Conservation (phyloP, 768 basidiomycete species). For the Leccinum subtestaceum region DNA sequence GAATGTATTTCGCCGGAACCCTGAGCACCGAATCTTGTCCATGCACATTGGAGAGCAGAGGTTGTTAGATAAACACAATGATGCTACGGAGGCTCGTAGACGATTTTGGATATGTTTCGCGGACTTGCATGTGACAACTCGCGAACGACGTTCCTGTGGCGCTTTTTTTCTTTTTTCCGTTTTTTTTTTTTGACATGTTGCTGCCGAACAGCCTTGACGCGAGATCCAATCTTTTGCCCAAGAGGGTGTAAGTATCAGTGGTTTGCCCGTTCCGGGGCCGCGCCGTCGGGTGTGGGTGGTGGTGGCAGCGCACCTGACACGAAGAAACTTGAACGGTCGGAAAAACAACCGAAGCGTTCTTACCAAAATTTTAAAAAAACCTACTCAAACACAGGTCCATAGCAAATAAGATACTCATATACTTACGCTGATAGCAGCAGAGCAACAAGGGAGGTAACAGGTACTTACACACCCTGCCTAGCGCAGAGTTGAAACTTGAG, state of each 20-base stretch:
- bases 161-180: slow-evolving; percentile 3
- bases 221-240: slow-evolving; percentile 17
- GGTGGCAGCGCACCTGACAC: background rate
- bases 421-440: slow-evolving; percentile 33
- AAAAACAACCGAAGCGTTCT: background rate
- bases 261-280: background rate
- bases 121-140: slow-evolving; percentile 1
- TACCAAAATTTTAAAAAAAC: slow-evolving; percentile 2
- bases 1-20: background rate
- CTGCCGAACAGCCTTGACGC: slow-evolving; percentile 13
- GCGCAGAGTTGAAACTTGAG: slow-evolving; percentile 27
- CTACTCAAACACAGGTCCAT: slow-evolving; percentile 5
- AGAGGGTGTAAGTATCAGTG: background rate
- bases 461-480: slow-evolving; percentile 38
- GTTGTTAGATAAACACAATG: background rate
- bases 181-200: slow-evolving; percentile 15
- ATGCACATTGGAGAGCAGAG: background rate
- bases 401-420: slow-evolving; percentile 34
- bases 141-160: slow-evolving; percentile 21
- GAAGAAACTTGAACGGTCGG: background rate
- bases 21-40: background rate
- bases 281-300: background rate
- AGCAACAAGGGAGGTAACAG: slow-evolving; percentile 26
- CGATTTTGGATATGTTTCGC: background rate
- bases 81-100: background rate